phyloP scores from a whole-genome alignment of 306 rosid species.

The Vicia villosa region DNA sequence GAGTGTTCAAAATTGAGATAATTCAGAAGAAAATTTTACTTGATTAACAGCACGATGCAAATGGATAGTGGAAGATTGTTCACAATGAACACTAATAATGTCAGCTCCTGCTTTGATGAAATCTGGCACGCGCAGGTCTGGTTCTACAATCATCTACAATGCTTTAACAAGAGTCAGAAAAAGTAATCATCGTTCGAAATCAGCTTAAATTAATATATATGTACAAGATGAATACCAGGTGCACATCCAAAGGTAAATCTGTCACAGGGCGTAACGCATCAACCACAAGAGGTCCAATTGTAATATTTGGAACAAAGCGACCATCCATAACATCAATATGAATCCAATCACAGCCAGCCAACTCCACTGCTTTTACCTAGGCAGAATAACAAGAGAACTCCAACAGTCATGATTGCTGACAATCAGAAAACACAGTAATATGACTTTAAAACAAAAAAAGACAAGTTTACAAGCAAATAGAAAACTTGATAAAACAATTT shows the following conservation, averaged over 20 bases:
- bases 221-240: conserved; percentile 66
- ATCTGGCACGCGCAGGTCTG: conserved; percentile 95
- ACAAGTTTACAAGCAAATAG: conserved; percentile 16
- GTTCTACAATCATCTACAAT: conserved; percentile 95
- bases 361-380: conserved; percentile 96
- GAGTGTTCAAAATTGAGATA: conserved; percentile 6
- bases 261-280: conserved; percentile 98
- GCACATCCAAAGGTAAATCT: conserved; percentile 98
- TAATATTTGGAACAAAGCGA: conserved; percentile 97
- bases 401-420: conserved; percentile 35
- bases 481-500: no score
- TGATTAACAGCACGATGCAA: conserved; percentile 86
- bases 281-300: conserved; percentile 96
- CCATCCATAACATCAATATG: conserved; percentile 99
- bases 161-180: conserved; percentile 41
- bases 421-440: conserved; percentile 31
- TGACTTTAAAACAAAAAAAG: conserved; percentile 25
- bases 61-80: conserved; percentile 96
- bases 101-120: conserved; percentile 99
- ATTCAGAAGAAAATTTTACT: conserved; percentile 52
- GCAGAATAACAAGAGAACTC: conserved; percentile 41
- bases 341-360: conserved; percentile 99
- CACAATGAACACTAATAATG: conserved; percentile 92
- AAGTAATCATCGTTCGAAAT: conserved; percentile 7
- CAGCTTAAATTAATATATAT: conserved; percentile 7